A percentile compares a stretch with the other conserved stretches of the same genome.
Conservation (phyloP, 768 basidiomycete genomes). For the Tricholoma saponaceum region DNA sequence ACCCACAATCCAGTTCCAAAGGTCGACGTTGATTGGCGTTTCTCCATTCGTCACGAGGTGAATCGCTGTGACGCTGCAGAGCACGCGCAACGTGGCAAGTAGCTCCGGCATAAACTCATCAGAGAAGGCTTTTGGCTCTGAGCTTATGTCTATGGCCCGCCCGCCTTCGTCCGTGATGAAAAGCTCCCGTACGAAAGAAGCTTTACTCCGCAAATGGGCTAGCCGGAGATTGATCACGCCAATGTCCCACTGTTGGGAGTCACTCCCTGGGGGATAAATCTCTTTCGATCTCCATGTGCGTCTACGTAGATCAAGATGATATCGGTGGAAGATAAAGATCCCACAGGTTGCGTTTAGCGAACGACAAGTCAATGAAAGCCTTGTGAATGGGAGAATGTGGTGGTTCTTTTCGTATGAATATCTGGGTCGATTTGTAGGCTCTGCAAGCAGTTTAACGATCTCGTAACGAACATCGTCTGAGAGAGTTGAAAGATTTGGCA, state of each 20-base stretch:
- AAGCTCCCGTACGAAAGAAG: conserved; percentile 1
- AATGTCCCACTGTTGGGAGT: not conserved
- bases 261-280: not conserved
- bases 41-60: not conserved
- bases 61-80: not conserved
- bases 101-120: conserved; percentile 1
- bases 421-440: not conserved
- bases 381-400: not conserved
- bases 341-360: not conserved
- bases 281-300: not conserved
- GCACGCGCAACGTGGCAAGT: not conserved
- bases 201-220: conserved; percentile 4
- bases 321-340: not conserved
- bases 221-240: not conserved
- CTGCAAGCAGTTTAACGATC: not conserved
- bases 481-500: not conserved
- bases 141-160: not conserved
- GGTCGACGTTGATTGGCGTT: not conserved
- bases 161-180: not conserved
- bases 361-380: not conserved
- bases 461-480: not conserved
- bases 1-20: not conserved
- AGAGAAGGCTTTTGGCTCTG: not conserved
- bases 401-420: not conserved
- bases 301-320: not conserved